These are phyloP conservation scores for Biscogniauxia mediterranea DNA, from an alignment of 2,329 filamentous ascomycete genomes.

Conservation along the genomic window DNA sequence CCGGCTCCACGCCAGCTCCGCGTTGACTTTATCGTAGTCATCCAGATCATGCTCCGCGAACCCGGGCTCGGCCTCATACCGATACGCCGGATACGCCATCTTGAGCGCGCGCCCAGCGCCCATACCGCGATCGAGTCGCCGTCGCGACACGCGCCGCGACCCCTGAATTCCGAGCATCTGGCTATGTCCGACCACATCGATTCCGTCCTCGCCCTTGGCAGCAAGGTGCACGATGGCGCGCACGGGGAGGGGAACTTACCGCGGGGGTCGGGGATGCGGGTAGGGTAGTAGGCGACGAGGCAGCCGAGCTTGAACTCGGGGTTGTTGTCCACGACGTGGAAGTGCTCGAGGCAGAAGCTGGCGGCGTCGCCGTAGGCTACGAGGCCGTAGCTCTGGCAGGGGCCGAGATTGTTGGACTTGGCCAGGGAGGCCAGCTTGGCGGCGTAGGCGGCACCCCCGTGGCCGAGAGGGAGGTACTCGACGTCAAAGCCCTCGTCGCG, in stretches of 20 bases:
- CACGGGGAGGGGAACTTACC: constrained; percentile 40
- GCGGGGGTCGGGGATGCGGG: constrained; percentile 42
- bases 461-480: constrained; percentile 41
- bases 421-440: constrained; percentile 35
- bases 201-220: constrained; percentile 31
- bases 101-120: constrained; percentile 38
- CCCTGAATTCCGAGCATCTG: constrained; percentile 47
- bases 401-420: constrained; percentile 31
- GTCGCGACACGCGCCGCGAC: constrained; percentile 36
- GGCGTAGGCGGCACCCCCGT: constrained; percentile 34
- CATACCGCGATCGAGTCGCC: constrained; percentile 35
- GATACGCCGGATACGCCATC: constrained; percentile 40
- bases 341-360: constrained; percentile 42
- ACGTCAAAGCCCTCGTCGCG: constrained; percentile 43
- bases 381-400: constrained; percentile 45
- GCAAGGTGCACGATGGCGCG: constrained; percentile 41
- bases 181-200: constrained; percentile 40
- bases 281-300: constrained; percentile 46
- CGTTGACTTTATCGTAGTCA: constrained; percentile 62
- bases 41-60: constrained; percentile 72
- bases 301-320: constrained; percentile 41
- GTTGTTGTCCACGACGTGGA: constrained; percentile 45
- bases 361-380: constrained; percentile 46
- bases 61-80: constrained; percentile 53
- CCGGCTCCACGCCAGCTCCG: constrained; percentile 68